Evolutionary conservation across 164 flowering plant genomes (phyloP), one percentile per base, ranked within the genome.

Genomic region (Magnolia changhungtana): DNA sequence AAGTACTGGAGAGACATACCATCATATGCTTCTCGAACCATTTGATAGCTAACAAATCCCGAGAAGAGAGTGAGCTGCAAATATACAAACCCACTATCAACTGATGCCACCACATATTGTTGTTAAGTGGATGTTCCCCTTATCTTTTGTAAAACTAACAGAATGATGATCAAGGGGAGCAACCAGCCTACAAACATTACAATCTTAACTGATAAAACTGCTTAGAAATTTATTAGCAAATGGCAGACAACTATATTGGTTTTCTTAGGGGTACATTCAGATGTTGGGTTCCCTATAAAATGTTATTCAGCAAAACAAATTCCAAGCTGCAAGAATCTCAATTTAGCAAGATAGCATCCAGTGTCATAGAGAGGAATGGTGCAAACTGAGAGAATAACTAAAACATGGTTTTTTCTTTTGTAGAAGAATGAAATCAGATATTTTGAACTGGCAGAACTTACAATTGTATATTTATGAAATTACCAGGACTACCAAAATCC

Each of bases 11-110:
- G 14, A 21, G 29, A 75, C 19, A 20, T 90, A 92, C 99, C 98
- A 82, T 91, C 93, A 83, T 94, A 96, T 82, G 99, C 98, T 74
- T 96, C 99, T 82, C 98, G 88, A 76, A 96, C 99, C 99, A 96
- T 93, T 76, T 91, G 95, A 85, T 96, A 94, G 87, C 91, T 92
- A 79, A 96, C 97, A 89, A 96, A 96, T 81, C 99, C 99, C 49
- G 99, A 96, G 85, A 96, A 96, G 80, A 96, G 90, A 58, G 99
- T 96, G 68, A 94, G 84, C 99, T 96, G 95, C 86, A 84, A 78
- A 10, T 45, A 87, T 72, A 83, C 75, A 68, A 71, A 20, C 52
- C 5, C 10, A 4, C 27, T 27, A 11, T 66, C 21, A 23, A 37
- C 45, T 37, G 69, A 21, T 66, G 69, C 21, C 9, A 24, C 29